Conservation (phyloP, 2,329 filamentous ascomycete genomes). For the Sphaerulina musiva region DNA sequence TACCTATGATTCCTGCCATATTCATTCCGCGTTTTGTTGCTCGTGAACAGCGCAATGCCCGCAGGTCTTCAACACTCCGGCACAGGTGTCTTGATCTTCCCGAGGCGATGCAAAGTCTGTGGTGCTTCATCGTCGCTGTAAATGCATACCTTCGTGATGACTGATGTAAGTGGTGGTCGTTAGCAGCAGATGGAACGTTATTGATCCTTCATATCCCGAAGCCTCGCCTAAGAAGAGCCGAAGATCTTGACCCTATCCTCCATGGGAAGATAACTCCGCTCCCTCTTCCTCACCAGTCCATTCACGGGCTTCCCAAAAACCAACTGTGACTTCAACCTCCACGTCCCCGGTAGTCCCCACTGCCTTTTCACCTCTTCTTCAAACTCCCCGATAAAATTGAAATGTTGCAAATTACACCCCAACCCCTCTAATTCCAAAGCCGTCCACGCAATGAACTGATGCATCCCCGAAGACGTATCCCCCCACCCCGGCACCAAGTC, state of each 20-base stretch:
- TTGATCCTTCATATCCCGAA: neutral
- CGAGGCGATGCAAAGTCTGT: too few relatives aligned
- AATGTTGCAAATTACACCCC: slow-evolving; percentile 30
- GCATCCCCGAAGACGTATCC: slow-evolving; percentile 47
- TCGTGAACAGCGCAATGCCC: too few relatives aligned
- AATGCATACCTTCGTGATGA: too few relatives aligned
- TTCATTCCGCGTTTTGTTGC: too few relatives aligned
- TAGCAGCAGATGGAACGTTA: neutral
- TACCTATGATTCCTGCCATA: too few relatives aligned
- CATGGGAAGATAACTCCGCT: slow-evolving; percentile 29
- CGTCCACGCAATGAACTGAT: slow-evolving; percentile 24
- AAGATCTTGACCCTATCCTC: slow-evolving; percentile 29
- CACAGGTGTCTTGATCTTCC: too few relatives aligned
- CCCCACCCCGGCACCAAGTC: slow-evolving; percentile 16
- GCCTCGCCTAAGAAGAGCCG: slow-evolving; percentile 12
- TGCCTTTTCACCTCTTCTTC: slow-evolving; percentile 22
- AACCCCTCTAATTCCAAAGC: slow-evolving; percentile 29
- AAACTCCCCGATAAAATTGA: slow-evolving; percentile 25
- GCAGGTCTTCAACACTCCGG: too few relatives aligned
- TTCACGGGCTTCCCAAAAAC: slow-evolving; percentile 53
- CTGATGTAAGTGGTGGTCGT: too few relatives aligned
- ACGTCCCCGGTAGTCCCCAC: slow-evolving; percentile 64
- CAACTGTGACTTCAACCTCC: slow-evolving; percentile 73
- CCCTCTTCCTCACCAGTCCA: slow-evolving; percentile 19
- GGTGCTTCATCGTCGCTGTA: too few relatives aligned